phyloP scores from a whole-genome alignment of 306 rosid genomes.

The Alnus glutinosa region DNA sequence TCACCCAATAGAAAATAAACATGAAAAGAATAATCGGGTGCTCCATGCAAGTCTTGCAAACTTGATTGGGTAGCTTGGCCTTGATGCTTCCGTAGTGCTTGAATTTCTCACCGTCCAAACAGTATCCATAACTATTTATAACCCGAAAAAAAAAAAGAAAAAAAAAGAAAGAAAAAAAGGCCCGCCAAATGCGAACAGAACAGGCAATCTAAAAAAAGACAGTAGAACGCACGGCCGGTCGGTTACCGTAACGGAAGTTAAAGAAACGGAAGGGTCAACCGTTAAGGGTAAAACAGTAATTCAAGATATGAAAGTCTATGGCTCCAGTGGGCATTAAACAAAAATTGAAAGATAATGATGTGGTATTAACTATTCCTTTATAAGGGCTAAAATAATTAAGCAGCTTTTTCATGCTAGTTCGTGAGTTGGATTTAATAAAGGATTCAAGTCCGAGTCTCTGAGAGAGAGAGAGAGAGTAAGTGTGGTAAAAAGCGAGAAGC shows the following conservation, averaged over 20 bases:
- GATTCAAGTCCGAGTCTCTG: conserved; percentile 46
- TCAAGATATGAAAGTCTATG: neutral
- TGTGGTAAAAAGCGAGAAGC: conserved; percentile 17
- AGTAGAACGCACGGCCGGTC: conserved; percentile 2
- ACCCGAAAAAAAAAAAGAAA: neutral
- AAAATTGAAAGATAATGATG: neutral
- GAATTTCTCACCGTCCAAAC: too few species aligned
- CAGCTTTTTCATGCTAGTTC: conserved; percentile 15
- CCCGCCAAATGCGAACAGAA: too few species aligned
- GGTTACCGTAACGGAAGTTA: conserved; percentile 20
- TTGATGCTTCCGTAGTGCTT: too few species aligned
- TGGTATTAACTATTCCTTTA: neutral
- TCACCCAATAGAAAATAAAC: too few species aligned
- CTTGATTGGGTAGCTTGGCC: too few species aligned
- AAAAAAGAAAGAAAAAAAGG: neutral
- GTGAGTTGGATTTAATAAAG: conserved; percentile 53
- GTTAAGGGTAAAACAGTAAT: conserved; percentile 32
- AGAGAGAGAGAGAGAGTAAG: conserved; percentile 25
- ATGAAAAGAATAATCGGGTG: too few species aligned
- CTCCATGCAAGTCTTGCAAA: too few species aligned
- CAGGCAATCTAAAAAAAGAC: neutral
- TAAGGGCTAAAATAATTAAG: conserved; percentile 19
- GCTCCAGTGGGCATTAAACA: conserved; percentile 2
- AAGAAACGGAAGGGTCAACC: conserved; percentile 37
- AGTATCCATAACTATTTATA: too few species aligned